Evolutionary conservation across 176 grass and related monocot species (phyloP).

Genomic region (Eremochloa ophiuroides): DNA sequence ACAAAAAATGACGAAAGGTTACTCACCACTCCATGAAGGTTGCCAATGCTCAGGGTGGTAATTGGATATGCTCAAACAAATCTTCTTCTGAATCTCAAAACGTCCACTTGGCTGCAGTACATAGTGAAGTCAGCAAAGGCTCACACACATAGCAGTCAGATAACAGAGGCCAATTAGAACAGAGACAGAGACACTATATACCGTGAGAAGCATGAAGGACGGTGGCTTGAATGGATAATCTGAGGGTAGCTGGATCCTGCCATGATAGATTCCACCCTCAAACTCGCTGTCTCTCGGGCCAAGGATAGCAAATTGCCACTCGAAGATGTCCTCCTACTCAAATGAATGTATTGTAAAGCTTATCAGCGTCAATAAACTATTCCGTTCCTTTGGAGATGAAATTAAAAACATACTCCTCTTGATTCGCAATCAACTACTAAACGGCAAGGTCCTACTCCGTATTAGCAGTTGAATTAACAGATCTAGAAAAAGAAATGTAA

Average conservation of each 20-base stretch:
- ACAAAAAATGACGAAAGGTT: constrained; percentile 9
- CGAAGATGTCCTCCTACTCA: constrained; percentile 88
- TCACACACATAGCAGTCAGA: background rate
- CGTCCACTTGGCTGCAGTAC: constrained; percentile 85
- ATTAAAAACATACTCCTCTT: background rate
- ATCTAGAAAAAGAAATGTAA: constrained; percentile 9
- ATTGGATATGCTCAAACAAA: constrained; percentile 99
- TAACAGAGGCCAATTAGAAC: background rate
- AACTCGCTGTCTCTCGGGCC: constrained; percentile 89
- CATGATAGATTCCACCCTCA: constrained; percentile 96
- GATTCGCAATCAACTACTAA: background rate
- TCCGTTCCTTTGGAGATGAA: background rate
- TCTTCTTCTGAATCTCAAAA: constrained; percentile 96
- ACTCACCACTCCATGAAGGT: constrained; percentile 97
- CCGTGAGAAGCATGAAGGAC: constrained; percentile 92
- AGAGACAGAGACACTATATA: constrained; percentile 15
- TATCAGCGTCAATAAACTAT: background rate
- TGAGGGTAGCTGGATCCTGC: constrained; percentile 85
- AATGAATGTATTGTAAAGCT: background rate
- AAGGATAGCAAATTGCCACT: constrained; percentile 98
- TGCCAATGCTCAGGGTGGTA: constrained; percentile 99
- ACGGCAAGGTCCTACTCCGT: background rate
- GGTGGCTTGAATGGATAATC: constrained; percentile 98
- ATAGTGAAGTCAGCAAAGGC: background rate
- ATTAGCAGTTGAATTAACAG: background rate